phyloP scores from a whole-genome alignment of 1,284 basidiomycete species.

The Melampsora abietis-canadensis region DNA sequence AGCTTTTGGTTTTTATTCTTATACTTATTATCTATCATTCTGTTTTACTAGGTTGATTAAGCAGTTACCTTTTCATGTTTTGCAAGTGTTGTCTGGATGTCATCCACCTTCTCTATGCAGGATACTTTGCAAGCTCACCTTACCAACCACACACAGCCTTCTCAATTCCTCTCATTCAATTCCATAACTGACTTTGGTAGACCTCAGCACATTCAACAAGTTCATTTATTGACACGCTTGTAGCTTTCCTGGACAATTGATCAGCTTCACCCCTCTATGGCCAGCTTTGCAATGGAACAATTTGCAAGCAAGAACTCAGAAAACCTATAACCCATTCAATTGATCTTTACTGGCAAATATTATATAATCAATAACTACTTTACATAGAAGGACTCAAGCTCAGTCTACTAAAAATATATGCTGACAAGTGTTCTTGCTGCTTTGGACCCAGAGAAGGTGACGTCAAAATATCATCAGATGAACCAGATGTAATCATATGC shows the following conservation, averaged over 20 bases:
- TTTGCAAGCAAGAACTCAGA: neutral
- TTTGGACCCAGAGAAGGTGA: conserved; percentile 8
- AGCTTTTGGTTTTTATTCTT: neutral
- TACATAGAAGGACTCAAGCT: neutral
- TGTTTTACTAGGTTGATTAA: neutral
- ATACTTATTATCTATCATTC: neutral
- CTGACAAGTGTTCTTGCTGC: neutral
- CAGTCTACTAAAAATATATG: neutral
- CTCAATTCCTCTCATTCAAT: neutral
- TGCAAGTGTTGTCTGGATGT: neutral
- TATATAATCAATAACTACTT: neutral
- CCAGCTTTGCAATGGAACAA: neutral
- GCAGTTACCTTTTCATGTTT: neutral
- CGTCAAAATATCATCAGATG: neutral
- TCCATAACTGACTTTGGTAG: neutral
- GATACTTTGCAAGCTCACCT: neutral
- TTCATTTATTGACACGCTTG: neutral
- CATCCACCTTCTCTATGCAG: neutral
- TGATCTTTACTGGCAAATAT: neutral
- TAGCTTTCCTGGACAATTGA: neutral
- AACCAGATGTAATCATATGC: neutral
- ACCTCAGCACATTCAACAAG: neutral
- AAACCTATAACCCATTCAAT: neutral
- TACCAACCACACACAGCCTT: neutral
- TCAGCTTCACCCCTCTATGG: neutral